Base-by-base conservation (phyloP, 1,284 basidiomycete genomes). In the Trichosporon faecale region DNA sequence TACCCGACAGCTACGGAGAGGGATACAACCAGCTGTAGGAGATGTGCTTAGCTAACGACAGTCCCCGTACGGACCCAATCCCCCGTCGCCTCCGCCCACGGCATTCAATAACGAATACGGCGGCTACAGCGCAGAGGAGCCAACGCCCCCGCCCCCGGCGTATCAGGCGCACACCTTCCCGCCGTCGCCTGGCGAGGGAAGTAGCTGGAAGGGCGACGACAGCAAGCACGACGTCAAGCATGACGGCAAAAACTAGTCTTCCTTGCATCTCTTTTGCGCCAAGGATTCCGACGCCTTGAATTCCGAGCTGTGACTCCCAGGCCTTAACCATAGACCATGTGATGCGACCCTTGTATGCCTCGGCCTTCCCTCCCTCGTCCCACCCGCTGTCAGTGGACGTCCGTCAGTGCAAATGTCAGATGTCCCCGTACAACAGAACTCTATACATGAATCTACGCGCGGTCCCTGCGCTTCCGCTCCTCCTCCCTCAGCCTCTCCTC, bases 401-500 rank as follows among this genome's bases (percentile, higher is more conserved):
- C 3, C 16, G 52, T 57, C 12, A 57, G 27, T 27, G 3, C 23
- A 33, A 33, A 9, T 9, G 12, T 37, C 35, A 37, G 21, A 25
- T 6, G 25, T 25, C 9, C 18, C 27, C 16, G 25, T 7, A 29
- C 25, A 57, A 57, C 3, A 3, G 27, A 9, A 29, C 52, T 29
- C 23, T 57, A 27, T 27, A 57, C 27, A 27, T 27, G 23, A 8
- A 14, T 12, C 57, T 61, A 61, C 29, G 21, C 57, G 29, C 57
- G 27, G 8, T 61, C 57, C 18, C 57, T 33, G 5, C 57, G 11
- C 57, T 61, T 61, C 16, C 57, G 25, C 21, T 69, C 71, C 68
- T 73, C 72, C 23, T 64, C 35, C 46, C 66, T 29, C 46, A 73
- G 57, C 7, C 69, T 66, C 69, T 94, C 92, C 33, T 86, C 85